Percentiles rank a stretch among this genome's conserved stretches.
Conservation (phyloP, 2,329 filamentous ascomycete genomes). For the Lachnum nothofagi region DNA sequence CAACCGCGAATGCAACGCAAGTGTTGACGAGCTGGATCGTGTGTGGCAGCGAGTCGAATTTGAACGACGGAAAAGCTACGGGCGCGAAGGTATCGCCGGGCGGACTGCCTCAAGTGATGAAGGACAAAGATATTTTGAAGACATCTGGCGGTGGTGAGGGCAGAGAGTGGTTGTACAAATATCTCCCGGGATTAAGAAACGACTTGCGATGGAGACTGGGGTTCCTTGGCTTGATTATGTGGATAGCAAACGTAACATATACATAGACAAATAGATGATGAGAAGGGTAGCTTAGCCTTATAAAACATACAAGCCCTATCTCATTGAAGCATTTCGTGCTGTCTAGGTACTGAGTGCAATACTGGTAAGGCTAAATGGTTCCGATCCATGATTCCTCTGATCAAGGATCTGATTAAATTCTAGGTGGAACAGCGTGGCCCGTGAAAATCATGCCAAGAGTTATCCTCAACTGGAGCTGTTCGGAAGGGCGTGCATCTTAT, state of each 20-base stretch:
- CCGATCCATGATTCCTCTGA: too few species aligned
- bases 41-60: slow-evolving; percentile 9
- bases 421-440: too few species aligned
- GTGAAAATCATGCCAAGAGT: too few species aligned
- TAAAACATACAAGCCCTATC: too few species aligned
- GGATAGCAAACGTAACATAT: slow-evolving; percentile 20
- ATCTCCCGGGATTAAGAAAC: not conserved
- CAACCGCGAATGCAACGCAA: slow-evolving; percentile 35
- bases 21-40: slow-evolving; percentile 37
- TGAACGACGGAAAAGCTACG: not conserved
- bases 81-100: slow-evolving; percentile 4
- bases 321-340: too few species aligned
- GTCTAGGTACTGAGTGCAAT: too few species aligned
- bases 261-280: not conserved
- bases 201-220: slow-evolving; percentile 16
- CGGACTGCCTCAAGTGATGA: not conserved
- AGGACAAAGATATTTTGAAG: slow-evolving; percentile 7
- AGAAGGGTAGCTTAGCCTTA: not conserved
- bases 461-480: too few species aligned
- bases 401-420: too few species aligned
- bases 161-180: not conserved
- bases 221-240: slow-evolving; percentile 9
- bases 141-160: slow-evolving; percentile 15
- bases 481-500: not conserved
- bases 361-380: too few species aligned